phyloP scores from a whole-genome alignment of 805 yeast genomes.

The Pichia paraexigua region DNA sequence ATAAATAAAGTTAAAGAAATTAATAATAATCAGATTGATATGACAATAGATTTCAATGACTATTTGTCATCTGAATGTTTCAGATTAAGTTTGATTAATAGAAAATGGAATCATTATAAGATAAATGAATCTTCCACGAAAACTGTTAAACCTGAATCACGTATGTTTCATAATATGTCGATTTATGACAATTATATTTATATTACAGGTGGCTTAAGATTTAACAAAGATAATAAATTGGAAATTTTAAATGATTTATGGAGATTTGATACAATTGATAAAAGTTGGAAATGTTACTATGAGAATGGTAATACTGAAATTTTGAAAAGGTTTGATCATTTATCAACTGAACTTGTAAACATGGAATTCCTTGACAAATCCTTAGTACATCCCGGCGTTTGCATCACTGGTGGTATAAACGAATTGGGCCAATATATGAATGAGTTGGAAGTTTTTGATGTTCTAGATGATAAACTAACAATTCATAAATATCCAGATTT shows the following conservation, averaged over 20 bases:
- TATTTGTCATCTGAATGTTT: slow-evolving; percentile 60
- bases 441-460: slow-evolving; percentile 36
- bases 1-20: slow-evolving; percentile 8
- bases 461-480: slow-evolving; percentile 20
- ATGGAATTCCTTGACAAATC: slow-evolving; percentile 31
- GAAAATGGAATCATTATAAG: slow-evolving; percentile 44
- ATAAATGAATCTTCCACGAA: slow-evolving; percentile 16
- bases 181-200: slow-evolving; percentile 44
- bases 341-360: slow-evolving; percentile 35
- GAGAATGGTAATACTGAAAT: slow-evolving; percentile 24
- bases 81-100: slow-evolving; percentile 48
- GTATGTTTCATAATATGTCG: slow-evolving; percentile 55
- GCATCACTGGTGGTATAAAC: slow-evolving; percentile 49
- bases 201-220: slow-evolving; percentile 57
- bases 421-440: slow-evolving; percentile 26
- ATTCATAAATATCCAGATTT: neutral
- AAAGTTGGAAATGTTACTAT: slow-evolving; percentile 46
- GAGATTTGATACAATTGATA: slow-evolving; percentile 49
- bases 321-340: slow-evolving; percentile 42
- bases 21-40: neutral
- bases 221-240: slow-evolving; percentile 30
- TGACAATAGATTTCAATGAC: slow-evolving; percentile 5
- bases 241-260: slow-evolving; percentile 58
- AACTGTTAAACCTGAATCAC: slow-evolving; percentile 30
- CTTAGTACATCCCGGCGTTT: slow-evolving; percentile 37